phyloP scores from a whole-genome alignment of 2,329 filamentous ascomycete genomes.

The Cladosporium sp. region DNA sequence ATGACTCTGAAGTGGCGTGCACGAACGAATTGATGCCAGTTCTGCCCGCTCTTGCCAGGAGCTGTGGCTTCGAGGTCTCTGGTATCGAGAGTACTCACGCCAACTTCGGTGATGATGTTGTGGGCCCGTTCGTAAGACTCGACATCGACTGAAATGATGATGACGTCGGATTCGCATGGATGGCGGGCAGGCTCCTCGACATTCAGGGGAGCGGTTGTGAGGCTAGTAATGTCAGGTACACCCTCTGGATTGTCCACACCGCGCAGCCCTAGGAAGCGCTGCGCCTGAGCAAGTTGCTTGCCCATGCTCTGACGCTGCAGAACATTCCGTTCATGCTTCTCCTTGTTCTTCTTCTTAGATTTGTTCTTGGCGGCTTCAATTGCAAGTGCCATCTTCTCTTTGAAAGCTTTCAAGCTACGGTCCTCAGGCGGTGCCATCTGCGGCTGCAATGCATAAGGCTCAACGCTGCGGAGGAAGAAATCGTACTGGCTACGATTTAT shows the following conservation, averaged over 20 bases:
- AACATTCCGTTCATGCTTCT: constrained; percentile 37
- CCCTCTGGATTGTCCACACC: background rate
- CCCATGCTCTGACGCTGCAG: constrained; percentile 48
- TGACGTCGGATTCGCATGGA: constrained; percentile 47
- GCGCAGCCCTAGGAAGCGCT: constrained; percentile 63
- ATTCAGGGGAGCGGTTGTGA: constrained; percentile 35
- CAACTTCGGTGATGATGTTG: constrained; percentile 72
- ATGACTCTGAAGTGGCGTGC: constrained; percentile 69
- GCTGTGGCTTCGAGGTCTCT: constrained; percentile 46
- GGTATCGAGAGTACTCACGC: constrained; percentile 75
- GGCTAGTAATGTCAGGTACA: constrained; percentile 15
- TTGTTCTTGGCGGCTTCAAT: constrained; percentile 47
- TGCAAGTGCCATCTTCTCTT: constrained; percentile 48
- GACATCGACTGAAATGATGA: constrained; percentile 75
- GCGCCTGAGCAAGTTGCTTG: constrained; percentile 55
- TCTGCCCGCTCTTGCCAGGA: constrained; percentile 55
- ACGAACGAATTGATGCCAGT: constrained; percentile 63
- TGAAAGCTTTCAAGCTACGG: constrained; percentile 43
- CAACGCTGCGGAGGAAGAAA: constrained; percentile 22
- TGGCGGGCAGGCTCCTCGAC: constrained; percentile 41
- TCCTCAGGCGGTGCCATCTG: constrained; percentile 21
- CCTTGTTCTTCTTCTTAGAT: constrained; percentile 39
- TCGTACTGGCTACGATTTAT: constrained; percentile 41
- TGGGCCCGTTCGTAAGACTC: constrained; percentile 70
- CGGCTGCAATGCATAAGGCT: background rate